Evolutionary conservation across 768 basidiomycete genomes (phyloP), one percentile per base, ranked within the genome.

Genomic region (Mycena filopes): DNA sequence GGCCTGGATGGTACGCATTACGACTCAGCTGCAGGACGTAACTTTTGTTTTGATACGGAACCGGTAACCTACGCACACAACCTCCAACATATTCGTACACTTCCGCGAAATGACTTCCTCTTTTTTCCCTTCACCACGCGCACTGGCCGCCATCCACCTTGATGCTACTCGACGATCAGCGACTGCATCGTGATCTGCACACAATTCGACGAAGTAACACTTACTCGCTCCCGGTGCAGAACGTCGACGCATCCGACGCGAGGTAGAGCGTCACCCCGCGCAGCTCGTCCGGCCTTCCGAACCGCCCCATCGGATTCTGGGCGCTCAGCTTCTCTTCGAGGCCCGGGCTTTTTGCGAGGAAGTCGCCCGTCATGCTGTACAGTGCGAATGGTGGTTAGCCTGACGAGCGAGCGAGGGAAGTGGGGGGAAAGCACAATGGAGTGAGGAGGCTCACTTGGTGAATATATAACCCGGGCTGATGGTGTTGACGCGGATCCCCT

Each of bases 381-480:
- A n/a, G n/a, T 8, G 10, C 9, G n/a, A 31, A 38, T 21, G 8
- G 53, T 53, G 38, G n/a, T n/a, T n/a, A 28, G 25, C 25, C 4
- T 20, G 2, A 25, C 36, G 36, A 36, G 10, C 4, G 28, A 28
- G 21, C n/a, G n/a, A n/a, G 67, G 25, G 20, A 45, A 56, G 2
- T 16, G 31, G 28, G 4, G 2, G 11, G 23, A 13, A 23, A 31
- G 26, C n/a, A 28, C 42, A 28, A n/a, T n/a, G n/a, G n/a, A n/a
- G n/a, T n/a, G n/a, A n/a, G n/a, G 45, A 46, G 36, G 20, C 75
- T 64, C 40, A 88, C 88, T 81, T 80, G 0, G 90, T 90, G 70
- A 88, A 87, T 26, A 91, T 89, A 68, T 90, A 86, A 25, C 92
- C 91, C 0, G 91, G 91, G 55, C 88, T 90, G 58, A 93, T 78